These are phyloP conservation scores for Typha latifolia DNA, from an alignment of 176 grass and related monocot genomes.

Conservation along the genomic window DNA sequence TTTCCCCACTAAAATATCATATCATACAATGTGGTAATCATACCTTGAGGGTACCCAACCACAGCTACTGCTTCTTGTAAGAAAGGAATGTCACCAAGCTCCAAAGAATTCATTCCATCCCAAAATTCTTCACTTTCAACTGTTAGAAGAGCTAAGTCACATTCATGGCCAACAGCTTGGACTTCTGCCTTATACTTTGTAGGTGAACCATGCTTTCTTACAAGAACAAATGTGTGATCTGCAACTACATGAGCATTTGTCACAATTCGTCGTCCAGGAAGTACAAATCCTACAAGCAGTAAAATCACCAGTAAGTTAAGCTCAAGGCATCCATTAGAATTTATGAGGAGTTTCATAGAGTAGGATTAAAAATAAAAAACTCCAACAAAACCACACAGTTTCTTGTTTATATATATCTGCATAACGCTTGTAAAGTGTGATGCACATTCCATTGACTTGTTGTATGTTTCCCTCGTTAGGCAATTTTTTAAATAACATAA, in stretches of 20 bases:
- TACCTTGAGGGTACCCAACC: conserved; percentile 96
- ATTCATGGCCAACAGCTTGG: conserved; percentile 88
- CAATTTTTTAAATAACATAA: neutral
- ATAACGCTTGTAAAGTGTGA: neutral
- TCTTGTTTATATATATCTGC: neutral
- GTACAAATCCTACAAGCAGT: conserved; percentile 67
- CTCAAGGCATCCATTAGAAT: neutral
- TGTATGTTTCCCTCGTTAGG: neutral
- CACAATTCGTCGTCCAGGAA: conserved; percentile 56
- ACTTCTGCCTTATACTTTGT: conserved; percentile 93
- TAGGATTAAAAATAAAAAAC: conserved; percentile 3
- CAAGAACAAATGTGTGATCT: conserved; percentile 94
- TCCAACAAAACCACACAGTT: neutral
- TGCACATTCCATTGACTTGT: too few species aligned
- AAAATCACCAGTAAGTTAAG: conserved; percentile 14
- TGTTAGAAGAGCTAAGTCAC: conserved; percentile 76
- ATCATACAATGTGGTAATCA: conserved; percentile 4
- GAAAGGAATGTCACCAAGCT: conserved; percentile 86
- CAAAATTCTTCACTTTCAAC: conserved; percentile 91
- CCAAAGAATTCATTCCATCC: conserved; percentile 81
- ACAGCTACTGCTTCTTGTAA: conserved; percentile 95
- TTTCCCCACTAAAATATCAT: too few species aligned
- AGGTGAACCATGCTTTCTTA: conserved; percentile 93
- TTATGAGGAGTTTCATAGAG: neutral
- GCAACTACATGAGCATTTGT: conserved; percentile 96